phyloP scores from a whole-genome alignment of 768 basidiomycete genomes.

The Mycena sanguinolenta region DNA sequence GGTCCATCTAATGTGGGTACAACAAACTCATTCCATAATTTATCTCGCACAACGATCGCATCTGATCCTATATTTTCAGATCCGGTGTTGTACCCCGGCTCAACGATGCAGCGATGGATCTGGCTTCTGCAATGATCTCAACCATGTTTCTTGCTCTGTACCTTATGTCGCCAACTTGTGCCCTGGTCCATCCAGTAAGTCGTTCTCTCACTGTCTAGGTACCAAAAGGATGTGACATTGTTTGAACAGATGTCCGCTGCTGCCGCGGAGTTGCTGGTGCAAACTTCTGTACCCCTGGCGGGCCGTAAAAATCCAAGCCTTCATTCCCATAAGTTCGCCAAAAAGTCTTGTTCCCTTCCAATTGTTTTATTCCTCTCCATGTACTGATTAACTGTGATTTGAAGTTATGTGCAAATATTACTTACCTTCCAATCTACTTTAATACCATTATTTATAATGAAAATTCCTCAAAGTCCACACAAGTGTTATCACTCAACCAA shows the following conservation, averaged over 20 bases:
- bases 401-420: neutral
- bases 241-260: slow-evolving; percentile 4
- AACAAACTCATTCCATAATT: neutral
- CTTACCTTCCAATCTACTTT: neutral
- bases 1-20: too few species aligned
- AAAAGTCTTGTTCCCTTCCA: neutral
- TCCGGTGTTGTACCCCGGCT: neutral
- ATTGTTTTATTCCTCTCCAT: neutral
- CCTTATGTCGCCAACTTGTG: too few species aligned
- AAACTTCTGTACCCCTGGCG: neutral
- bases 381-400: neutral
- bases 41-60: neutral
- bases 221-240: neutral
- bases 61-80: neutral
- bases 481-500: neutral
- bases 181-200: too few species aligned
- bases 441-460: neutral
- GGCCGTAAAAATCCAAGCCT: neutral
- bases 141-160: slow-evolving; percentile 4
- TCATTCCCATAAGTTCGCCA: neutral
- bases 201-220: neutral
- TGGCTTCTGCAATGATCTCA: slow-evolving; percentile 5
- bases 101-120: neutral
- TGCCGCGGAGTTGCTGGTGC: neutral
- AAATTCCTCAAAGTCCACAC: neutral